A percentile compares a stretch with the other conserved stretches of the same genome.
phyloP scores from a whole-genome alignment of 345 rosid species.

The Dovyalis caffra region DNA sequence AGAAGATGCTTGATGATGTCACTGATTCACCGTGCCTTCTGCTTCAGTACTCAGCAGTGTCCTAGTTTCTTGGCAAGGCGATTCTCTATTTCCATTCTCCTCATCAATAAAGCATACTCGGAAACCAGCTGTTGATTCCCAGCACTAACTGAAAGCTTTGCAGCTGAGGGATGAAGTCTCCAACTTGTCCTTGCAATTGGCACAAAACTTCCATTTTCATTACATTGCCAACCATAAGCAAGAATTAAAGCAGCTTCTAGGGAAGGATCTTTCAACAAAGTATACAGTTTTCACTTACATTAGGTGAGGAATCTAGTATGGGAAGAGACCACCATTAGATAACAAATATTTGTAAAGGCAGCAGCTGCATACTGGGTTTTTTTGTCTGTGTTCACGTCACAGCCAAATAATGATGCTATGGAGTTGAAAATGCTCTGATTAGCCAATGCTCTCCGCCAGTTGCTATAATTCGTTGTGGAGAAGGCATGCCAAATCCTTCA shows the following conservation, averaged over 20 bases:
- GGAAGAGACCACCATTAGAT: too few relatives aligned
- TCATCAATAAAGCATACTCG: slow-evolving; percentile 56
- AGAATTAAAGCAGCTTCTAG: slow-evolving; percentile 93
- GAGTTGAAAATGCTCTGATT: slow-evolving; percentile 60
- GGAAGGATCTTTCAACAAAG: slow-evolving; percentile 60
- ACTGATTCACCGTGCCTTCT: too few relatives aligned
- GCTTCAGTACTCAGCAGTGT: neutral
- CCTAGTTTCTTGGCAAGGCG: slow-evolving; percentile 50
- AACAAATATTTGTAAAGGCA: neutral
- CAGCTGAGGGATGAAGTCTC: slow-evolving; percentile 65
- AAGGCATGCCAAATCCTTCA: slow-evolving; percentile 89
- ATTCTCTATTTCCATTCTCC: slow-evolving; percentile 69
- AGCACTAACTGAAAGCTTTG: slow-evolving; percentile 56
- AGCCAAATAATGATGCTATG: slow-evolving; percentile 72
- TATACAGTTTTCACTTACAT: neutral
- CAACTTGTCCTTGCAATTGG: slow-evolving; percentile 58
- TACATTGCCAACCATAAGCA: slow-evolving; percentile 89
- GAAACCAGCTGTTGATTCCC: slow-evolving; percentile 52
- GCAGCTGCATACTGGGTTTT: slow-evolving; percentile 59
- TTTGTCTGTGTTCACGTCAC: slow-evolving; percentile 76
- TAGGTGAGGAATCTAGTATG: neutral
- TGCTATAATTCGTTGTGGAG: slow-evolving; percentile 79
- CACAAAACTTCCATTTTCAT: slow-evolving; percentile 58
- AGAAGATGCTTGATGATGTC: too few relatives aligned
- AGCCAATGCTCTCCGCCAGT: slow-evolving; percentile 92